phyloP scores from a whole-genome alignment of 768 basidiomycete species.

The Chalciporus chontae region DNA sequence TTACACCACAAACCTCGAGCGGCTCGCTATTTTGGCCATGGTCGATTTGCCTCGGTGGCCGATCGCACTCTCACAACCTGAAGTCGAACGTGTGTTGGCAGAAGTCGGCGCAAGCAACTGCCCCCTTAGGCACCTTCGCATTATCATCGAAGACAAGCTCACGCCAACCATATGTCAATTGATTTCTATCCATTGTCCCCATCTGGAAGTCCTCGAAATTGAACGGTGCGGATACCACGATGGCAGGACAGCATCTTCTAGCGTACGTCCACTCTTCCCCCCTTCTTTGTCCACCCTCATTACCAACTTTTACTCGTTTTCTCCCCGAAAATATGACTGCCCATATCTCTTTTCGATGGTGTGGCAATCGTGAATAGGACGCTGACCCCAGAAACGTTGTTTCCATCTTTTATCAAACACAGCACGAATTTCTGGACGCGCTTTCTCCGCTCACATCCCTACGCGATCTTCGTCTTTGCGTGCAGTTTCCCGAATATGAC shows the following conservation, averaged over 20 bases:
- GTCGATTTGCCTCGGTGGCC: conserved; percentile 36
- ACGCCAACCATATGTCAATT: conserved; percentile 28
- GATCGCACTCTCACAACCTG: conserved; percentile 32
- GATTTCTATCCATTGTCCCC: conserved; percentile 30
- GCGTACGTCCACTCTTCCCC: conserved; percentile 29
- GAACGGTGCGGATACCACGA: conserved; percentile 36
- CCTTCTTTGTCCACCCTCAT: conserved; percentile 7
- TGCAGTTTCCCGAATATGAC: conserved; percentile 36
- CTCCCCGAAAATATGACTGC: conserved; percentile 5
- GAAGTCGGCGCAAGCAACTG: conserved; percentile 32
- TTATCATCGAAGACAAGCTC: conserved; percentile 35
- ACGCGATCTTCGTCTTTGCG: conserved; percentile 32
- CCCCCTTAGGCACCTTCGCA: conserved; percentile 31
- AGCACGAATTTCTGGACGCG: conserved; percentile 35
- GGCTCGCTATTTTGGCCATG: conserved; percentile 31
- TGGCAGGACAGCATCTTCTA: conserved; percentile 34
- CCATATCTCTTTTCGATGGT: conserved; percentile 18
- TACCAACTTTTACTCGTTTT: conserved; percentile 11
- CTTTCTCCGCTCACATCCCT: conserved; percentile 26
- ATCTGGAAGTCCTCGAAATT: conserved; percentile 32
- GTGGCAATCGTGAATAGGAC: conserved; percentile 21
- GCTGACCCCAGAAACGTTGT: conserved; percentile 29
- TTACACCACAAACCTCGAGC: conserved; percentile 26
- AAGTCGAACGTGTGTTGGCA: conserved; percentile 27
- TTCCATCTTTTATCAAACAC: conserved; percentile 24